Evolutionary conservation across 306 rosid genomes (phyloP).

Genomic region (Canavalia ensiformis): DNA sequence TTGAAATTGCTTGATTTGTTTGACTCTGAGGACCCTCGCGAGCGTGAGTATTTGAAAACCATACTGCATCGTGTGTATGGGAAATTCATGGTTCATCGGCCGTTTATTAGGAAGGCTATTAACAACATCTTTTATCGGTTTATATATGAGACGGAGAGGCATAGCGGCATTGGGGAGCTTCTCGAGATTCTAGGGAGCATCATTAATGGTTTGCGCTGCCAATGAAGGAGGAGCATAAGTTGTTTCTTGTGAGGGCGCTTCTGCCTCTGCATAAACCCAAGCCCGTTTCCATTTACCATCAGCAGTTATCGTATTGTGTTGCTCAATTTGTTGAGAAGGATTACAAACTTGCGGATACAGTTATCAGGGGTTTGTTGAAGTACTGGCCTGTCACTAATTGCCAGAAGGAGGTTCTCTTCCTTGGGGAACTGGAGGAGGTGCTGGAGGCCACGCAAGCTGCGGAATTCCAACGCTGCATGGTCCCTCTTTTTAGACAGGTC

Average conservation of each 20-base stretch:
- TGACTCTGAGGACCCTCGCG: conserved; percentile 90
- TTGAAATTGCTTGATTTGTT: conserved; percentile 87
- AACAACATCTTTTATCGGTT: conserved; percentile 93
- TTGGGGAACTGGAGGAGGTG: conserved; percentile 98
- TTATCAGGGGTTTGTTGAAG: conserved; percentile 88
- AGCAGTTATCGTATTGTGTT: conserved; percentile 91
- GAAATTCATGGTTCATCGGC: conserved; percentile 99
- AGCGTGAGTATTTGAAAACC: conserved; percentile 96
- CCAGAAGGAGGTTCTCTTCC: conserved; percentile 94
- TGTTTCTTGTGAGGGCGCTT: conserved; percentile 94
- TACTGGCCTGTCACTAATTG: conserved; percentile 97
- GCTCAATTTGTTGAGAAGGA: conserved; percentile 98
- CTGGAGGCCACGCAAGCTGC: conserved; percentile 92
- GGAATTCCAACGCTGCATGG: conserved; percentile 96
- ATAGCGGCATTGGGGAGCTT: conserved; percentile 91
- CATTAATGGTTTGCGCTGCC: conserved; percentile 95
- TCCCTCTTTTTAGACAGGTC: conserved; percentile 91
- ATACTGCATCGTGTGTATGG: conserved; percentile 96
- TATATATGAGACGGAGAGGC: conserved; percentile 90
- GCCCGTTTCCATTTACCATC: conserved; percentile 72
- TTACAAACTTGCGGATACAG: conserved; percentile 92
- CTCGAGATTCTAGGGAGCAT: conserved; percentile 98
- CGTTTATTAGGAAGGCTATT: conserved; percentile 91
- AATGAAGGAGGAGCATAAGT: conserved; percentile 98
- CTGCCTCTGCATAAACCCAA: conserved; percentile 95